A percentile compares a stretch with the other conserved stretches of the same genome.
These are phyloP conservation scores for Zymoseptoria pseudotritici DNA, from an alignment of 2,329 filamentous ascomycete genomes.

Conservation along the genomic window DNA sequence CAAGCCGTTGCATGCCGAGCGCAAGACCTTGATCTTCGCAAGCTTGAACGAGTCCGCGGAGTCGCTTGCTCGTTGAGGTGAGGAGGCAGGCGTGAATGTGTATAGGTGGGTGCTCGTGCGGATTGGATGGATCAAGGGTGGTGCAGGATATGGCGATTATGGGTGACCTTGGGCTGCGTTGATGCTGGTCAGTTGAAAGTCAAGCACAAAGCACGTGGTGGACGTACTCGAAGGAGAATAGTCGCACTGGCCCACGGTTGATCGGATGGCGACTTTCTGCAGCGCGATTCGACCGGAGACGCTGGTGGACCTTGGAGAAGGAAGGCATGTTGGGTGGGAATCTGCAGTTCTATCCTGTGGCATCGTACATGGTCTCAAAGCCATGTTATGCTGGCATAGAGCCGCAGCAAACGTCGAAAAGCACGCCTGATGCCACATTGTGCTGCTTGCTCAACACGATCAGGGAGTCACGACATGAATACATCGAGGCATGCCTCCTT, in stretches of 20 bases:
- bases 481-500: background rate
- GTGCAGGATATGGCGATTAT: too few relatives aligned
- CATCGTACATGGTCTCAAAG: background rate
- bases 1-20: background rate
- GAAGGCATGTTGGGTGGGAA: too few relatives aligned
- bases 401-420: background rate
- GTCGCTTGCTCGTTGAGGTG: background rate
- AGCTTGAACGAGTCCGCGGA: background rate
- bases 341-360: background rate
- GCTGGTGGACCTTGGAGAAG: too few relatives aligned
- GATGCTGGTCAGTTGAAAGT: background rate
- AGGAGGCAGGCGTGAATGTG: background rate
- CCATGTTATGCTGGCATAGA: background rate
- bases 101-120: too few relatives aligned
- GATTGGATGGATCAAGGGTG: too few relatives aligned
- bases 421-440: background rate
- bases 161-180: background rate
- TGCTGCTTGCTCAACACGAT: background rate
- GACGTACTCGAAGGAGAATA: background rate
- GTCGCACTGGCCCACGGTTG: background rate
- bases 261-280: background rate
- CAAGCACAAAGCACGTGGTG: background rate
- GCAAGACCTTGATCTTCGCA: background rate
- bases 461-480: background rate
- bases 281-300: background rate